A percentile compares a stretch with the other conserved stretches of the same genome.
phyloP scores from a whole-genome alignment of 495 filamentous ascomycete species.

The Penicillium goetzii region DNA sequence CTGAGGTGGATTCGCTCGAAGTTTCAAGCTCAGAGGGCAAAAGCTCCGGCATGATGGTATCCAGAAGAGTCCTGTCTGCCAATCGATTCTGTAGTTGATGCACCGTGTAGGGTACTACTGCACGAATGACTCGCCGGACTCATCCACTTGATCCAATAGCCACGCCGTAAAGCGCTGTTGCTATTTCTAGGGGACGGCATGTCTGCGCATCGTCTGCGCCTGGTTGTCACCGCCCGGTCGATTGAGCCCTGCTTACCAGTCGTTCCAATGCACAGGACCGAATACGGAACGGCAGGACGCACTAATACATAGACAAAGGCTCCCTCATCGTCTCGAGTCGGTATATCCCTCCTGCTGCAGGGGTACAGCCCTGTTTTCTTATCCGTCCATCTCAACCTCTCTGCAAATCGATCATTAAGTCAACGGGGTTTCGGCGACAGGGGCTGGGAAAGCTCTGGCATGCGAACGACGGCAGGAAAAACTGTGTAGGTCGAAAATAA shows the following conservation, averaged over 20 bases:
- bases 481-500: constrained; percentile 4
- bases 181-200: constrained; percentile 2
- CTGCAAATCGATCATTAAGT: constrained; percentile 8
- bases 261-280: constrained; percentile 8
- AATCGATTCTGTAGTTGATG: constrained; percentile 14
- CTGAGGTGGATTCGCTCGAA: background rate
- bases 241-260: constrained; percentile 3
- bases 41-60: constrained; percentile 13
- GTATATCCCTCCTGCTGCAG: constrained; percentile 10
- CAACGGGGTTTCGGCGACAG: constrained; percentile 1
- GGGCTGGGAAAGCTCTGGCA: background rate
- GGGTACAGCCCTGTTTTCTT: background rate
- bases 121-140: background rate
- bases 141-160: constrained; percentile 5
- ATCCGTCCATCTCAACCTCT: constrained; percentile 2
- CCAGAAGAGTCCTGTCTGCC: constrained; percentile 13
- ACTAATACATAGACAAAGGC: constrained; percentile 8
- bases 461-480: background rate
- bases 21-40: background rate
- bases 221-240: background rate
- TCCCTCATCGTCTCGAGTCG: constrained; percentile 6
- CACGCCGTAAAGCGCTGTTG: constrained; percentile 2
- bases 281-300: constrained; percentile 10
- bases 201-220: background rate
- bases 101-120: constrained; percentile 2